Evolutionary conservation across 176 grass and related monocot species (phyloP).

Genomic region (Urochloa ruziziensis): DNA sequence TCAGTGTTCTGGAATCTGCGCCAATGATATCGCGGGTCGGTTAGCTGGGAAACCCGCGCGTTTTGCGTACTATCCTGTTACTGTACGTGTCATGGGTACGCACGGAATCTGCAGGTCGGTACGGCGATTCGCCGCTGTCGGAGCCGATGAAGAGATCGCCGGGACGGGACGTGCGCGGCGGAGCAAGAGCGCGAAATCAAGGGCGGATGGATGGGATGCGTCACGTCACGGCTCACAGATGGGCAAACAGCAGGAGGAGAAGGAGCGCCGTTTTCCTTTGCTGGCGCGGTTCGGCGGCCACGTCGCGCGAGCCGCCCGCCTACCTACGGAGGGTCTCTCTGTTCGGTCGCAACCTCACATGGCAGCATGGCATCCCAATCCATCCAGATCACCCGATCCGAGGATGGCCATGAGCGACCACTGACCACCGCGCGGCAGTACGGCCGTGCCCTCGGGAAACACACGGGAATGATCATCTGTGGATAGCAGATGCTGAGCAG

Average conservation of each 20-base stretch:
- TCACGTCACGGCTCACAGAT: background rate
- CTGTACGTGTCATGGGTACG: too few species aligned
- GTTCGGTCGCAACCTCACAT: background rate
- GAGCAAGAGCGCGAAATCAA: too few species aligned
- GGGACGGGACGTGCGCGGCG: background rate
- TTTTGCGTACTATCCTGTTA: too few species aligned
- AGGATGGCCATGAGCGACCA: background rate
- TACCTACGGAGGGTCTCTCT: too few species aligned
- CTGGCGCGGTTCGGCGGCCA: constrained; percentile 22
- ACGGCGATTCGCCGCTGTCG: background rate
- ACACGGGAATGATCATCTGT: background rate
- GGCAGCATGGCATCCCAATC: background rate
- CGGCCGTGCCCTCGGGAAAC: background rate
- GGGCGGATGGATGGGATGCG: background rate
- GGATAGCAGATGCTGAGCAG: background rate
- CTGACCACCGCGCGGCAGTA: background rate
- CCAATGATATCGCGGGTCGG: background rate
- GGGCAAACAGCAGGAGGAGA: too few species aligned
- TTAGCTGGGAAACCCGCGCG: background rate
- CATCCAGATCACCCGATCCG: background rate
- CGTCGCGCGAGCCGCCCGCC: background rate
- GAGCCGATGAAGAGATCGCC: background rate
- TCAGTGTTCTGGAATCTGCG: background rate
- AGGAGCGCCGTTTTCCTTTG: background rate
- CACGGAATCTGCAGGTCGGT: too few species aligned